Evolutionary conservation across 2,329 filamentous ascomycete genomes (phyloP).

Genomic region (Beauveria australis): DNA sequence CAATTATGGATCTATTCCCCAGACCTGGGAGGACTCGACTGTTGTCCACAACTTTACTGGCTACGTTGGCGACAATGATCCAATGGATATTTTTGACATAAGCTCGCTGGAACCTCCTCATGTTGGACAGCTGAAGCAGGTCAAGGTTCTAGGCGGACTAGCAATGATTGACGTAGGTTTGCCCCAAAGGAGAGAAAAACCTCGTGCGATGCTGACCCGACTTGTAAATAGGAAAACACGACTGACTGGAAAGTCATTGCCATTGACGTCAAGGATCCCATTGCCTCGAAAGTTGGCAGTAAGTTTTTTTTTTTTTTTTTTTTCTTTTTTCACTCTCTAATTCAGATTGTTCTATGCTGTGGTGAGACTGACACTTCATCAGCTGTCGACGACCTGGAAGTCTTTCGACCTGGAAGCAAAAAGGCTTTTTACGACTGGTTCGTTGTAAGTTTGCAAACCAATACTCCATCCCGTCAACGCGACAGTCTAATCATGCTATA

Average conservation of each 20-base stretch:
- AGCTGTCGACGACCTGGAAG: slow-evolving; percentile 30
- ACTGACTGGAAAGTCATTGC: slow-evolving; percentile 34
- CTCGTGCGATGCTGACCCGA: neutral
- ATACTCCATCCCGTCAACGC: neutral
- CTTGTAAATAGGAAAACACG: slow-evolving; percentile 20
- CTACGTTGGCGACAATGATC: slow-evolving; percentile 32
- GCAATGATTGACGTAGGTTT: slow-evolving; percentile 28
- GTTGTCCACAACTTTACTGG: slow-evolving; percentile 30
- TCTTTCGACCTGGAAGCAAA: slow-evolving; percentile 28
- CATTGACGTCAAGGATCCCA: slow-evolving; percentile 30
- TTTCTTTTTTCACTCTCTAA: neutral
- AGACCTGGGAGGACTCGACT: slow-evolving; percentile 37
- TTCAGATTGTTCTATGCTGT: too few relatives aligned
- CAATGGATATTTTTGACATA: slow-evolving; percentile 33
- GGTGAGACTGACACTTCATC: slow-evolving; percentile 4
- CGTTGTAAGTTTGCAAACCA: slow-evolving; percentile 20
- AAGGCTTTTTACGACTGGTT: slow-evolving; percentile 31
- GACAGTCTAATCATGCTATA: neutral
- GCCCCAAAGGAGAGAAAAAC: rapidly evolving
- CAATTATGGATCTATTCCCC: slow-evolving; percentile 35
- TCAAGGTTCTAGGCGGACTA: slow-evolving; percentile 33
- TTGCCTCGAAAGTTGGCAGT: slow-evolving; percentile 28
- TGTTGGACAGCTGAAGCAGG: slow-evolving; percentile 32
- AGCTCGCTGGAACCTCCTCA: slow-evolving; percentile 25
- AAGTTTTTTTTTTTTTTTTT: slow-evolving; percentile 6